Base-by-base conservation (phyloP, 441 rosid genomes). In the Erysimum cheiri region DNA sequence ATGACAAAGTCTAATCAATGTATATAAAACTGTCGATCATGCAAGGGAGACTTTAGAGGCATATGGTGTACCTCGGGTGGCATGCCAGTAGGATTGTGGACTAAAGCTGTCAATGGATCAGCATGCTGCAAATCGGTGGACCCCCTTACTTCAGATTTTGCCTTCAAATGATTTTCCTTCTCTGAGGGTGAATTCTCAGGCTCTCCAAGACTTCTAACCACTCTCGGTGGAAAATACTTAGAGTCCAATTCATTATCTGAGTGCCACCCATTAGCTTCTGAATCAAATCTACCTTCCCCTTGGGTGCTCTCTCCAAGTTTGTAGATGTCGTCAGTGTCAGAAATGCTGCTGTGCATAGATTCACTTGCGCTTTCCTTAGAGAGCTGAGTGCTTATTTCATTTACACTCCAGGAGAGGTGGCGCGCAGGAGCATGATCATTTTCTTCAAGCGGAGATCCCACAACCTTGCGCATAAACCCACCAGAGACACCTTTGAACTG, bases 401-500 rank as follows among this genome's bases (percentile, higher is more conserved):
- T 86, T 55, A 81, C 81, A 73, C 83, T 82, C 90, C 85, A 92
- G 29, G 92, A 76, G 69, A 85, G 79, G 55, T 85, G 83, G 80
- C 85, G 80, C 29, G 70, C 76, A 70, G 84, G 83, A 72, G 50
- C 70, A 74, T 22, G 67, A 67, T 88, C 91, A 74, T 53, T 78
- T 62, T 72, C 50, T 32, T 79, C 76, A 19, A 87, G 75, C 58
- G 89, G 74, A 19, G 94, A 55, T 71, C 87, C 88, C 32, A 80
- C 91, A 80, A 87, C 96, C 74, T 86, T 88, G 71, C 87, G 87
- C 85, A 86, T 87, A 63, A 86, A 82, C 69, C 98, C 97, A 84
- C 73, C 97, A 40, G 98, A 94, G 72, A 84, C 97, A 58, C 96
- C 99, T 84, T 85, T 89, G 78, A 88, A 80, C 70, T 92, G 98